Evolutionary conservation across 345 rosid genomes (phyloP).

Genomic region (Populus pruinosa): DNA sequence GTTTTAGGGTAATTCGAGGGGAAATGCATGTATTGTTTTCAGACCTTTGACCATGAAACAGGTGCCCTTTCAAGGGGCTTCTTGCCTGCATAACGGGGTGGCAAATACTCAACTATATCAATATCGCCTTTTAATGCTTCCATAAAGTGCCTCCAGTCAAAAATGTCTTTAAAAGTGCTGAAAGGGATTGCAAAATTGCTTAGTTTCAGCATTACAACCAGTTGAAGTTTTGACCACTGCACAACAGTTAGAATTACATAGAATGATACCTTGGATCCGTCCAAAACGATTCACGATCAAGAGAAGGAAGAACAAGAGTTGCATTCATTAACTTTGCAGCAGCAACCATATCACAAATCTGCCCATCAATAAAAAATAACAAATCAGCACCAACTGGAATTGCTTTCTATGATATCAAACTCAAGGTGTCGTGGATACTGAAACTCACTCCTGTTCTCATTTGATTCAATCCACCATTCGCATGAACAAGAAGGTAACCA

Average conservation of each 20-base stretch:
- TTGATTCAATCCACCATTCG: conserved; percentile 98
- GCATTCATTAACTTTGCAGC: conserved; percentile 95
- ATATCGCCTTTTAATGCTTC: conserved; percentile 65
- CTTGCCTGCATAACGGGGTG: conserved; percentile 41
- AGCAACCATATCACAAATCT: conserved; percentile 99
- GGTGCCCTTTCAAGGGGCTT: conserved; percentile 83
- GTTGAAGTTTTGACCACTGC: not conserved
- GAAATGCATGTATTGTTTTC: conserved; percentile 5
- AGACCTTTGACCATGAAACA: conserved; percentile 98
- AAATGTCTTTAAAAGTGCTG: conserved; percentile 94
- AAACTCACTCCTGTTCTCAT: conserved; percentile 97
- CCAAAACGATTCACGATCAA: conserved; percentile 97
- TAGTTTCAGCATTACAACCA: not conserved
- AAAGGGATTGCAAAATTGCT: conserved; percentile 2
- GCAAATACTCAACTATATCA: conserved; percentile 77
- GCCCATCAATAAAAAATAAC: conserved; percentile 10
- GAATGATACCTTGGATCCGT: conserved; percentile 83
- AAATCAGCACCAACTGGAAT: not conserved
- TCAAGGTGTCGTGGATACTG: not conserved
- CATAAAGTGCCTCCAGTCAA: conserved; percentile 93
- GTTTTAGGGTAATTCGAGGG: not conserved
- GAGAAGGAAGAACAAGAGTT: conserved; percentile 90
- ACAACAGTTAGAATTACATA: not conserved
- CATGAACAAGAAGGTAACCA: conserved; percentile 87
- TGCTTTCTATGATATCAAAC: not conserved